A percentile compares a stretch with the other conserved stretches of the same genome.
Conservation (phyloP, 1,139 yeast species). For the Candida glucosophila region DNA sequence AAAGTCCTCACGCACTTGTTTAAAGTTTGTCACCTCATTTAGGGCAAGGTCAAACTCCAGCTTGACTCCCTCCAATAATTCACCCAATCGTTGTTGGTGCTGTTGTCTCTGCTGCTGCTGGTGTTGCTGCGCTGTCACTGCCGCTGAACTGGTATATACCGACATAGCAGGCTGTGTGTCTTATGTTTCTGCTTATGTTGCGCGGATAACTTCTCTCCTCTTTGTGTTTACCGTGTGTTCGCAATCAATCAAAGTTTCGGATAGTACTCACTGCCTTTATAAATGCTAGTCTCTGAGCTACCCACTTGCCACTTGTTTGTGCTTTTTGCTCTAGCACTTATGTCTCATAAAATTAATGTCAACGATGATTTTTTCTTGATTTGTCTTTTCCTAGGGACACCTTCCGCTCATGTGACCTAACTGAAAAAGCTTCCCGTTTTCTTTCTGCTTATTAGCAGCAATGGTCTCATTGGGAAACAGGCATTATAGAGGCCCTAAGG, state of each 20-base stretch:
- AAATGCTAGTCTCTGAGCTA: background rate
- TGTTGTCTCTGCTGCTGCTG: slow-evolving; percentile 32
- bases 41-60: slow-evolving; percentile 84
- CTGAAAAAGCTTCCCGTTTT: too few relatives aligned
- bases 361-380: too few relatives aligned
- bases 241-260: too few relatives aligned
- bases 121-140: slow-evolving; percentile 16
- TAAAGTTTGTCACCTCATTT: slow-evolving; percentile 78
- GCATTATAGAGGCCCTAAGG: slow-evolving; percentile 60
- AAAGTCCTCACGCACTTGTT: slow-evolving; percentile 89
- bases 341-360: too few relatives aligned
- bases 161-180: slow-evolving; percentile 15
- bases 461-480: slow-evolving; percentile 38
- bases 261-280: background rate
- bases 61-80: slow-evolving; percentile 84
- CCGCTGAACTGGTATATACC: slow-evolving; percentile 27
- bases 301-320: background rate
- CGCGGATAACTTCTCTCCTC: background rate
- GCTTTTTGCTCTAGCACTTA: too few relatives aligned
- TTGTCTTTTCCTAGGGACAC: too few relatives aligned
- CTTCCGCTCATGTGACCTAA: too few relatives aligned
- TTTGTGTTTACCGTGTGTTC: too few relatives aligned
- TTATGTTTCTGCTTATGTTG: background rate
- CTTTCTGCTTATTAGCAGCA: too few relatives aligned
- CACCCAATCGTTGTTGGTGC: slow-evolving; percentile 53